phyloP scores from a whole-genome alignment of 176 grass and related monocot species.

The Eleusine coracana region DNA sequence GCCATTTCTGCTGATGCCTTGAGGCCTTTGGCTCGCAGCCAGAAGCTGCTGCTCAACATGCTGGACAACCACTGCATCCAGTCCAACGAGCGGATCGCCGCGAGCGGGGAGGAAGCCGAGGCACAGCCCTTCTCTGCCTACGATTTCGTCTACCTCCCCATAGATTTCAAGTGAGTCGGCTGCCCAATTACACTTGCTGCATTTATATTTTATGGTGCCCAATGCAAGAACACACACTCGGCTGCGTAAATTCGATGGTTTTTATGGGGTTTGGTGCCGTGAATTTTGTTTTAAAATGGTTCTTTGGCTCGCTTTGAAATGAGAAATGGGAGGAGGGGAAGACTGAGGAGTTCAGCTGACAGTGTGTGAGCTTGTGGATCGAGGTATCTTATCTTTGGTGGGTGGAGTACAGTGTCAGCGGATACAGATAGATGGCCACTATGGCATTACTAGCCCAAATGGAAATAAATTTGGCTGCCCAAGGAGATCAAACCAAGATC shows the following conservation, averaged over 20 bases:
- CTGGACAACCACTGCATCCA: slow-evolving; percentile 97
- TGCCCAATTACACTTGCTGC: not conserved
- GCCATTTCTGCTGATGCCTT: slow-evolving; percentile 7
- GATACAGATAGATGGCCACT: not conserved
- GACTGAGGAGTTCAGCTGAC: not conserved
- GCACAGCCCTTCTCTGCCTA: slow-evolving; percentile 78
- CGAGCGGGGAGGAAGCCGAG: slow-evolving; percentile 22
- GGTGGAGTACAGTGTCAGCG: slow-evolving; percentile 4
- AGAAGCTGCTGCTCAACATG: slow-evolving; percentile 92
- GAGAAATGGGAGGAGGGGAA: slow-evolving; percentile 1
- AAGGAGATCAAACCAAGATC: slow-evolving; percentile 31
- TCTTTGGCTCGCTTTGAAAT: not conserved
- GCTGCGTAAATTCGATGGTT: not conserved
- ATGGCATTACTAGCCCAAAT: slow-evolving; percentile 50
- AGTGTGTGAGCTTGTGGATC: slow-evolving; percentile 25
- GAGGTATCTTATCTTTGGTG: slow-evolving; percentile 42
- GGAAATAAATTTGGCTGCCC: slow-evolving; percentile 41
- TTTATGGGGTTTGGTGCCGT: not conserved
- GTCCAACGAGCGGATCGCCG: slow-evolving; percentile 71
- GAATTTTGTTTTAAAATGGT: too few species aligned
- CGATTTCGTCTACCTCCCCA: slow-evolving; percentile 99
- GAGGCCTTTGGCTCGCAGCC: slow-evolving; percentile 58
- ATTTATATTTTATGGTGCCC: slow-evolving; percentile 62
- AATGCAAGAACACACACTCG: slow-evolving; percentile 1
- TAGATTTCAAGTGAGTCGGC: slow-evolving; percentile 97